These are phyloP conservation scores for Capillidium rhysosporum DNA, from an alignment of 371 early-diverging fungal genomes.

Conservation along the genomic window DNA sequence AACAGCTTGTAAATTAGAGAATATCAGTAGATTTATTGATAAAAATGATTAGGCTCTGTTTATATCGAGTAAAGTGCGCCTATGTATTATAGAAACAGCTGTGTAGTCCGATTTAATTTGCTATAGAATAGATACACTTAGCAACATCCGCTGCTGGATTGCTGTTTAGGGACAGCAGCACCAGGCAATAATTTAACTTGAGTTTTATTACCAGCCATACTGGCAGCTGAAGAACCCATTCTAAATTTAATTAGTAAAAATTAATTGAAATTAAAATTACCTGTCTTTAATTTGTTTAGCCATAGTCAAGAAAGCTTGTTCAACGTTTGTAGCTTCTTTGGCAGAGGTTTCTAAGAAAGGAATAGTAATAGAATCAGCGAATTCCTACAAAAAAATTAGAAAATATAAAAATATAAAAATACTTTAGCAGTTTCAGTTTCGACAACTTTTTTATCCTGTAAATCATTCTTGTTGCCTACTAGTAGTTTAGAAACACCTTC, in stretches of 20 bases:
- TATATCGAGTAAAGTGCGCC: no score
- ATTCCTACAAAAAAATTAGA: slow-evolving; percentile 23
- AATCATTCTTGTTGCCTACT: slow-evolving; percentile 98
- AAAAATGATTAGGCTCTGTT: no score
- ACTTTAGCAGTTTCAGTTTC: slow-evolving; percentile 50
- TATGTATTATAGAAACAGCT: no score
- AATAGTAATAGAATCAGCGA: slow-evolving; percentile 67
- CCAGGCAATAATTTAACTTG: slow-evolving; percentile 27
- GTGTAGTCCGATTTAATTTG: no score
- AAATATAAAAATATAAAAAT: neutral
- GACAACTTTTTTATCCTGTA: slow-evolving; percentile 70
- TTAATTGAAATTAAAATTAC: slow-evolving; percentile 6
- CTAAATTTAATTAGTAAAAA: neutral
- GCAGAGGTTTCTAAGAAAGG: slow-evolving; percentile 90
- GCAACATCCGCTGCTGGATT: slow-evolving; percentile 25
- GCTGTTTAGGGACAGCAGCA: slow-evolving; percentile 24
- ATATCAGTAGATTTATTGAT: no score
- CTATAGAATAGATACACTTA: slow-evolving; percentile 9
- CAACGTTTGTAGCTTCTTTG: slow-evolving; percentile 83
- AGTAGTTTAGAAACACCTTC: slow-evolving; percentile 85
- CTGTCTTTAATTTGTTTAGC: slow-evolving; percentile 74
- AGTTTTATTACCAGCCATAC: slow-evolving; percentile 18
- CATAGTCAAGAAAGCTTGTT: slow-evolving; percentile 89
- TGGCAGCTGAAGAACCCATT: slow-evolving; percentile 21
- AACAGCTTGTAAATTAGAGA: no score